Evolutionary conservation across 2,329 filamentous ascomycete species (phyloP), one percentile per base, ranked within the genome.

Genomic region (Talaromyces albobiverticillius): DNA sequence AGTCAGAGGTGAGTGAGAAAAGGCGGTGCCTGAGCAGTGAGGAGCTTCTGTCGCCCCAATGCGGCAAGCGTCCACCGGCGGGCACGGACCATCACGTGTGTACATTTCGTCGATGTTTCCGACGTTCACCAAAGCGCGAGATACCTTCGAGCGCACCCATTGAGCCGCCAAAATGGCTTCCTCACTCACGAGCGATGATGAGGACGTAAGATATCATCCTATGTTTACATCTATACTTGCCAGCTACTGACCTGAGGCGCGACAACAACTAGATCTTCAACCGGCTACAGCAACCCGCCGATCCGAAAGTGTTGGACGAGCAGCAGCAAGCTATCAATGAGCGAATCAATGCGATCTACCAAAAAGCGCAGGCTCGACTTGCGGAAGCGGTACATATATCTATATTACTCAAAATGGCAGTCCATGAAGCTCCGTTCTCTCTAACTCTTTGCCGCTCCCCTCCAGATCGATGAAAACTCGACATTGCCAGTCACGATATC

Each of bases 401-500:
- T 56, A 29, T 46, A 40, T 25, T 51, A 14, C 22, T 25, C 41
- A 25, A 40, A 14, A 3, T 22, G 16, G 40, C 26, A 16, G 18
- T 22, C 16, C 16, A 13, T 13, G 2, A 53, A 50, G 56, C 29
- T 26, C 60, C 56, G 56, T 58, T 43, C 34, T 47, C 18, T 20
- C 51, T 22, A 40, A 40, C 36, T 40, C 36, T 11, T 9, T 36
- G 32, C 16, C n/a, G 14, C 16, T 40, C 36, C 52, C 18, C 49
- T 57, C 57, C 60, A 91, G 88, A 82, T 95, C 65, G 82, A 85
- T 61, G 83, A 88, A 72, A 95, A 97, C 71, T 87, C 88, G 61
- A 89, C 89, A 41, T 83, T 94, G 55, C 93, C 94, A 38, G 89
- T 94, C 64, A 90, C 90, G 13, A 87, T 99, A 68, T 89, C 89